Conservation (phyloP, 2,329 filamentous ascomycete species). For the Kalmusia sp. region DNA sequence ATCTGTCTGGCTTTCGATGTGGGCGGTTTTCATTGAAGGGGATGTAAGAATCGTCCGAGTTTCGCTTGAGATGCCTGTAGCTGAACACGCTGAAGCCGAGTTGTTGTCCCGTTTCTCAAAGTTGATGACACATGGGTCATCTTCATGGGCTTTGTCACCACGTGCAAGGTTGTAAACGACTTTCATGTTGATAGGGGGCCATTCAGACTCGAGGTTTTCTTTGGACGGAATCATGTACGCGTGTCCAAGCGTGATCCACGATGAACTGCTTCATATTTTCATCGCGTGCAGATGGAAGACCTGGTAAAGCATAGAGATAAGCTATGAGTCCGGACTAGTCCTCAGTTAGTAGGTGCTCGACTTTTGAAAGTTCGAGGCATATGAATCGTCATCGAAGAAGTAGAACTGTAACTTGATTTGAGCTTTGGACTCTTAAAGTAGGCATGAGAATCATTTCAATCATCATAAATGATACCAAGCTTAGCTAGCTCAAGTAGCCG, state of each 20-base stretch:
- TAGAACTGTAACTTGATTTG: background rate
- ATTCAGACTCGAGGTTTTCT: too few relatives aligned
- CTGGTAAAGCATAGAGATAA: slow-evolving; percentile 5
- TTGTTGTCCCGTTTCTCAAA: background rate
- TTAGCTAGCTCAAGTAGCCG: too few relatives aligned
- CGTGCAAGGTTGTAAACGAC: background rate
- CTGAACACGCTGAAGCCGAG: background rate
- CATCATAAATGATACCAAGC: background rate
- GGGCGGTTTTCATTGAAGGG: background rate
- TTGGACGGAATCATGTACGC: background rate
- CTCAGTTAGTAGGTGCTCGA: background rate
- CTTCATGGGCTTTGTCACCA: background rate
- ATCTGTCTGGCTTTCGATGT: background rate
- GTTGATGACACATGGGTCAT: background rate
- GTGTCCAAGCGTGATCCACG: slow-evolving; percentile 5
- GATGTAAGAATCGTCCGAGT: background rate
- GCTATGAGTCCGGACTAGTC: slow-evolving; percentile 9
- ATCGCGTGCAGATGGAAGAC: background rate
- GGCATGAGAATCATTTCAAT: too few relatives aligned
- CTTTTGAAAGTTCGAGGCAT: background rate
- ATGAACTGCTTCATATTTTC: slow-evolving; percentile 9
- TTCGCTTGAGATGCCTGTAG: background rate
- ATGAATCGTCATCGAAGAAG: background rate
- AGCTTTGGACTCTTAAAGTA: background rate
- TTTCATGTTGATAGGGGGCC: background rate